Conservation (phyloP, 148 eudicot genomes). For the Rhododendron williamsianum region DNA sequence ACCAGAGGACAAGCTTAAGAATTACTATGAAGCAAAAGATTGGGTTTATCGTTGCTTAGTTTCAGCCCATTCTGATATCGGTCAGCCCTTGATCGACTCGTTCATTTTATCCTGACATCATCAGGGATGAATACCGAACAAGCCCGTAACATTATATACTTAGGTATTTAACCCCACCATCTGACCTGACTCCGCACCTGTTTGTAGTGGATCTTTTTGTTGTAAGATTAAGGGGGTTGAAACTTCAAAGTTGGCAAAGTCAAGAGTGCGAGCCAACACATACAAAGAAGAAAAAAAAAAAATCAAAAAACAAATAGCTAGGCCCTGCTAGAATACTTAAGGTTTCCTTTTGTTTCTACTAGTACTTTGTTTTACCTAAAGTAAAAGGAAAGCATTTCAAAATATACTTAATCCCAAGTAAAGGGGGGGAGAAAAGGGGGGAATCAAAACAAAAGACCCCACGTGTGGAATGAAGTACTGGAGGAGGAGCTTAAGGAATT, state of each 20-base stretch:
- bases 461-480: slow-evolving; percentile 22
- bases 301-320: background rate
- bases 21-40: background rate
- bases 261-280: background rate
- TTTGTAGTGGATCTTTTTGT: background rate
- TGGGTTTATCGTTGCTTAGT: background rate
- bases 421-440: background rate
- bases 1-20: background rate
- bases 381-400: background rate
- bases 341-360: background rate
- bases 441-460: slow-evolving; percentile 26
- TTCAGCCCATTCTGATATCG: too few species aligned
- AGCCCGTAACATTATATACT: background rate
- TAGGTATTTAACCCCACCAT: background rate
- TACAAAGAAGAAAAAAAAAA: background rate
- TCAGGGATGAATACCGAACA: too few species aligned
- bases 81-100: too few species aligned
- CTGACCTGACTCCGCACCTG: background rate
- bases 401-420: background rate
- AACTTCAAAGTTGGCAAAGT: background rate
- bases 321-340: background rate
- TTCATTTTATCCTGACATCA: too few species aligned
- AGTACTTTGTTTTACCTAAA: background rate
- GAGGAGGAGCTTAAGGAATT: slow-evolving; percentile 9
- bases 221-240: background rate